A percentile compares a stretch with the other conserved stretches of the same genome.
Conservation (phyloP, 176 grass and related monocot genomes). For the Triticum dicoccoides region DNA sequence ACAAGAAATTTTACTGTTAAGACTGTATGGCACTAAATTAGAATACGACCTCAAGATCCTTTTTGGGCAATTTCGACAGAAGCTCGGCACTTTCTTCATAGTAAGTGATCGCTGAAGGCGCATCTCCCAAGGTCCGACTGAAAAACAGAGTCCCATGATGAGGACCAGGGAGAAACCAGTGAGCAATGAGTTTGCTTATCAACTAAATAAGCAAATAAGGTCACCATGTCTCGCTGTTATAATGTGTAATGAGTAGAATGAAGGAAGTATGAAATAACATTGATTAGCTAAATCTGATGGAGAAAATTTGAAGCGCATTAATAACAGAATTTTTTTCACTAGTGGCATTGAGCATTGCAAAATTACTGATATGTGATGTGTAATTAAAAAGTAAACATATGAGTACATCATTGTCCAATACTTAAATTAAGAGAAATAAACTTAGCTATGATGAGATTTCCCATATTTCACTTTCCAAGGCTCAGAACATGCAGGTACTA, state of each 20-base stretch:
- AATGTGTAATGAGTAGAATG: not conserved
- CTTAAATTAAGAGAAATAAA: not conserved
- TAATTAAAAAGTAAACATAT: not conserved
- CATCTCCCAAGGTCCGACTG: conserved; percentile 84
- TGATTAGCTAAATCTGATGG: not conserved
- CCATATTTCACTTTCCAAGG: not conserved
- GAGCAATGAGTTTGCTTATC: not conserved
- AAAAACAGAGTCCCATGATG: conserved; percentile 26
- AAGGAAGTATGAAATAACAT: not conserved
- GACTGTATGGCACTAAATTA: not conserved
- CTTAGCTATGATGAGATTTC: not conserved
- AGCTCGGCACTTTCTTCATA: conserved; percentile 95
- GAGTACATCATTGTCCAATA: not conserved
- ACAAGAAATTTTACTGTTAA: not conserved
- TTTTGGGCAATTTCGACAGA: conserved; percentile 60
- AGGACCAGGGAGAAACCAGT: conserved; percentile 18
- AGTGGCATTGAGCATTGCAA: not conserved
- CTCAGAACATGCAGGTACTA: not conserved
- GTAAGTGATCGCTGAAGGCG: conserved; percentile 62
- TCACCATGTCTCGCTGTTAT: not conserved
- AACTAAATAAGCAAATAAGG: conserved; percentile 23
- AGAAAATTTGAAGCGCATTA: not conserved
- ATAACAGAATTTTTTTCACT: not conserved
- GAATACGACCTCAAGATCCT: conserved; percentile 81
- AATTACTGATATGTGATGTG: not conserved